Evolutionary conservation across 176 grass and related monocot genomes (phyloP).

Genomic region (Pontederia paniculata): DNA sequence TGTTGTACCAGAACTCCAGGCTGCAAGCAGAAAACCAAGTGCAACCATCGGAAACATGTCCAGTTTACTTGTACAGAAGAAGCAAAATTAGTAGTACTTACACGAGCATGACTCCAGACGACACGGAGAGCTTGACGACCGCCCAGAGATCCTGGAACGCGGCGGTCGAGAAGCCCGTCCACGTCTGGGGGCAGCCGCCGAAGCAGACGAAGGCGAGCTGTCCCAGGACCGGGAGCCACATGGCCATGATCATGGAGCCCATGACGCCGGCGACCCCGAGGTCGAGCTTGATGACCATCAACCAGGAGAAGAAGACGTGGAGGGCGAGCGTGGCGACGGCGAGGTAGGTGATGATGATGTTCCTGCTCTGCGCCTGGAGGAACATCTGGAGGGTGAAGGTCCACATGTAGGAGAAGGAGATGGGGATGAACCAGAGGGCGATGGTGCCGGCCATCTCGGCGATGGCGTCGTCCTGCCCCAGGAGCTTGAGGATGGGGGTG

Average conservation of each 20-base stretch:
- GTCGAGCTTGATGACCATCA: conserved; percentile 21
- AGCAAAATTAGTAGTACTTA: conserved; percentile 31
- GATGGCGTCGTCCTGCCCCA: conserved; percentile 54
- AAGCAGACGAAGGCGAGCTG: conserved; percentile 56
- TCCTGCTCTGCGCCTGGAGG: conserved; percentile 79
- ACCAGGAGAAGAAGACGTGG: conserved; percentile 50
- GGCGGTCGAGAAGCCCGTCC: conserved; percentile 46
- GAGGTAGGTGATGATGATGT: conserved; percentile 51
- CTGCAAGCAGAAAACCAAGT: conserved; percentile 22
- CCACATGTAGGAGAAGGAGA: conserved; percentile 34
- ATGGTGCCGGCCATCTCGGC: conserved; percentile 47
- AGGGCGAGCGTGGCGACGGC: conserved; percentile 40
- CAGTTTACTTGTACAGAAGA: not conserved
- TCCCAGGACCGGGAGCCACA: conserved; percentile 49
- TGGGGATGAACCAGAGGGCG: conserved; percentile 62
- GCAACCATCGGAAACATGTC: not conserved
- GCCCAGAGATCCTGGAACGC: conserved; percentile 38
- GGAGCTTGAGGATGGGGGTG: conserved; percentile 48
- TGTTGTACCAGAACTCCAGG: conserved; percentile 86
- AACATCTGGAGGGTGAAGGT: conserved; percentile 62
- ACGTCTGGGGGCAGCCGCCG: conserved; percentile 51
- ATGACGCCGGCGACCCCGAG: conserved; percentile 44
- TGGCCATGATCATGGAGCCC: conserved; percentile 41
- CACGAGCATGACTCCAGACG: conserved; percentile 86
- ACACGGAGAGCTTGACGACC: conserved; percentile 51